phyloP scores from a whole-genome alignment of 2,329 filamentous ascomycete genomes.

The Epichloe uncinata region DNA sequence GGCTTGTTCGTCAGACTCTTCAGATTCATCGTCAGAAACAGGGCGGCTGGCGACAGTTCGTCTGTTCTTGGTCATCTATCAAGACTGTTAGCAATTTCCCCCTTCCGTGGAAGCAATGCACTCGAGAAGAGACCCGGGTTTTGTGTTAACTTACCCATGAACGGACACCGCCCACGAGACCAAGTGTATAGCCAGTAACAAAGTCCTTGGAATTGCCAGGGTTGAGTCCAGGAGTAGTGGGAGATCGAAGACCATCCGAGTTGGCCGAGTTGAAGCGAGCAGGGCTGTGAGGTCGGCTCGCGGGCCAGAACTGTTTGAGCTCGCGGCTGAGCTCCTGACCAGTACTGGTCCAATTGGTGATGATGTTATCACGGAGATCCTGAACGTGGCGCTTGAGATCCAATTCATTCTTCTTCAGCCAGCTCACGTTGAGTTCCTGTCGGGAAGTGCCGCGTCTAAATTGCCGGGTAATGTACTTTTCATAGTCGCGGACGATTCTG shows the following conservation, averaged over 20 bases:
- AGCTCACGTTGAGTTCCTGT: constrained; percentile 95
- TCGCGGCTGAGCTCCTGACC: constrained; percentile 89
- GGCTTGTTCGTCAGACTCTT: constrained; percentile 24
- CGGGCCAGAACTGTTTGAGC: constrained; percentile 83
- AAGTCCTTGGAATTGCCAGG: constrained; percentile 59
- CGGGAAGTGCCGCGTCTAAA: constrained; percentile 89
- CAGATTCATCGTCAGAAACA: constrained; percentile 39
- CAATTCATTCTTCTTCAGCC: constrained; percentile 99
- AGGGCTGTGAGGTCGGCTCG: constrained; percentile 70
- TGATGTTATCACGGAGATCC: constrained; percentile 90
- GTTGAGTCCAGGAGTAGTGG: constrained; percentile 22
- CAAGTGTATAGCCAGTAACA: constrained; percentile 82
- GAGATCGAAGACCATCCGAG: constrained; percentile 30
- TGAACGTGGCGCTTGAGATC: constrained; percentile 92
- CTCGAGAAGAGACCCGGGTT: background rate
- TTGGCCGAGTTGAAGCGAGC: constrained; percentile 42
- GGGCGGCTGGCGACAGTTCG: constrained; percentile 32
- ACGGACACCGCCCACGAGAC: constrained; percentile 80
- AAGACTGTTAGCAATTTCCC: background rate
- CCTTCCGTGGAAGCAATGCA: background rate
- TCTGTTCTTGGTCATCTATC: constrained; percentile 41
- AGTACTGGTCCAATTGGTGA: constrained; percentile 87
- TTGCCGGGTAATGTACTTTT: constrained; percentile 93
- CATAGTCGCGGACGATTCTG: constrained; percentile 95
- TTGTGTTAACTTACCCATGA: constrained; percentile 59